phyloP scores from a whole-genome alignment of 495 filamentous ascomycete species.

The Penicillium diatomitis region DNA sequence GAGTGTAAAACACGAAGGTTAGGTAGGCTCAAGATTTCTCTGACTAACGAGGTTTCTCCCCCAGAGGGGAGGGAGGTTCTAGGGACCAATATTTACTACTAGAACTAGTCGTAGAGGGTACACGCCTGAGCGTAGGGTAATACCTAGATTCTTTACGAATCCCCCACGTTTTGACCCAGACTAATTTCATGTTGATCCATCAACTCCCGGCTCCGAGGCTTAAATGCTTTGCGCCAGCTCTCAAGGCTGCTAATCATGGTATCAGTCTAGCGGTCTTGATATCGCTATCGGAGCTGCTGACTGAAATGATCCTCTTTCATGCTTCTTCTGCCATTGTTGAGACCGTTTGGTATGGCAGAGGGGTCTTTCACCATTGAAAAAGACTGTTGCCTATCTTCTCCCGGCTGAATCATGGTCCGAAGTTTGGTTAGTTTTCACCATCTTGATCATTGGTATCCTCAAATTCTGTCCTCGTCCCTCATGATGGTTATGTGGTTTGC shows the following conservation, averaged over 20 bases:
- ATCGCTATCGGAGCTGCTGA: constrained; percentile 64
- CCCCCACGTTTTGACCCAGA: no score
- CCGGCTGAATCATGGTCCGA: constrained; percentile 59
- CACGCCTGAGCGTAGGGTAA: no score
- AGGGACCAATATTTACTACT: no score
- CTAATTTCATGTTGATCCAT: no score
- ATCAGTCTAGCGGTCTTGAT: constrained; percentile 34
- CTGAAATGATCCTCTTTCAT: constrained; percentile 54
- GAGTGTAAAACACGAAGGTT: no score
- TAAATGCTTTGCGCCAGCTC: constrained; percentile 32
- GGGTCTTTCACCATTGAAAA: constrained; percentile 46
- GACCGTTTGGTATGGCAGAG: constrained; percentile 48
- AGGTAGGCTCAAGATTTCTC: no score
- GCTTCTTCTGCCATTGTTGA: constrained; percentile 58
- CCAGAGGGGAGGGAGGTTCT: no score
- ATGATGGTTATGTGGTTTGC: constrained; percentile 61
- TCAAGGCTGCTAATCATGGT: constrained; percentile 29
- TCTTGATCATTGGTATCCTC: constrained; percentile 58
- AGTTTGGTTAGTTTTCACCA: constrained; percentile 60
- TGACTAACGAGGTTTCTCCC: no score
- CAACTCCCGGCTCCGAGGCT: no score
- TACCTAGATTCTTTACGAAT: no score
- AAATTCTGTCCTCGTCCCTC: constrained; percentile 55
- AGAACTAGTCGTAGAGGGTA: no score
- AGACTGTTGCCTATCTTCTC: constrained; percentile 47